These are phyloP conservation scores for Friedmanniomyces simplex DNA, from an alignment of 495 filamentous ascomycete species.

Conservation along the genomic window DNA sequence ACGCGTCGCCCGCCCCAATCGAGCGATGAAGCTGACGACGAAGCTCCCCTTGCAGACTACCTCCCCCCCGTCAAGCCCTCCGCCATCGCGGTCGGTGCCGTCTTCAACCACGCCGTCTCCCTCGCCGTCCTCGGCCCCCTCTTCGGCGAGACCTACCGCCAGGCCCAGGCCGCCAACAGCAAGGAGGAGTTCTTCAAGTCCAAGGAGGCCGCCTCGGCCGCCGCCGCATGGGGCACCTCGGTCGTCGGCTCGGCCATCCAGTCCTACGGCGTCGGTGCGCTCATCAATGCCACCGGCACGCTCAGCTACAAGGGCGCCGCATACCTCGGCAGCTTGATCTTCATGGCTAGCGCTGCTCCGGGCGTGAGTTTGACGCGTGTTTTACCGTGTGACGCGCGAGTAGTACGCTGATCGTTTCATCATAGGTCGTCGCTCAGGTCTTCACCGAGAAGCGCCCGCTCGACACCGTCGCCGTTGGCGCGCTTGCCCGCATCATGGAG, in stretches of 20 bases:
- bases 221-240: conserved; percentile 80
- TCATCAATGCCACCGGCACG: conserved; percentile 92
- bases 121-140: conserved; percentile 75
- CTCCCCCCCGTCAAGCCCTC: conserved; percentile 95
- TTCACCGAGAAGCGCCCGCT: conserved; percentile 83
- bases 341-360: conserved; percentile 81
- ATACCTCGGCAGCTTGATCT: conserved; percentile 82
- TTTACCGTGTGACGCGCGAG: background rate
- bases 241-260: conserved; percentile 81
- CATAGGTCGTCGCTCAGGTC: conserved; percentile 72
- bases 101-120: conserved; percentile 82
- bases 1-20: background rate
- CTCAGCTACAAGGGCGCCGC: conserved; percentile 94
- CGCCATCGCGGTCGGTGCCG: conserved; percentile 87
- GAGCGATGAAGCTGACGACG: no score
- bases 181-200: conserved; percentile 95
- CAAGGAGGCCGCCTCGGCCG: conserved; percentile 80
- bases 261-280: conserved; percentile 86
- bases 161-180: conserved; percentile 78
- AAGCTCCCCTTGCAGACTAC: conserved; percentile 28
- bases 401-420: background rate
- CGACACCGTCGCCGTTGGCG: conserved; percentile 79
- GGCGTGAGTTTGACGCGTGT: conserved; percentile 48
- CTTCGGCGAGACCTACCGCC: conserved; percentile 92
- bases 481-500: conserved; percentile 75